phyloP scores from a whole-genome alignment of 805 yeast species.

The Metschnikowia anglica region DNA sequence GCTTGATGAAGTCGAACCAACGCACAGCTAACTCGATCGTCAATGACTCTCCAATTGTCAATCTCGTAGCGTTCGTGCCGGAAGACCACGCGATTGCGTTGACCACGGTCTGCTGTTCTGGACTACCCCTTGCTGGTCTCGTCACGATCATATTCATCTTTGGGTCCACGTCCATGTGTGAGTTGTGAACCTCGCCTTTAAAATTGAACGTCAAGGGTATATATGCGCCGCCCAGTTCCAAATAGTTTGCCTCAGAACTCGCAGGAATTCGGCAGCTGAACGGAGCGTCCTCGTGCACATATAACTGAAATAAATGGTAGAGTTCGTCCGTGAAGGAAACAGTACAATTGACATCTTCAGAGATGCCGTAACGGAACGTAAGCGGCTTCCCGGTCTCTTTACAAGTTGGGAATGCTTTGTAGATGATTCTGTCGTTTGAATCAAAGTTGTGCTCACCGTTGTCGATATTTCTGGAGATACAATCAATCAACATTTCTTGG shows the following conservation, averaged over 20 bases:
- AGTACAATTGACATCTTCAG: conserved; percentile 59
- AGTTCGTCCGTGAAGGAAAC: conserved; percentile 60
- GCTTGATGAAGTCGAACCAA: conserved; percentile 47
- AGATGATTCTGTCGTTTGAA: conserved; percentile 56
- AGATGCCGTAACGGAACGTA: conserved; percentile 50
- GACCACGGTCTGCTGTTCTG: conserved; percentile 43
- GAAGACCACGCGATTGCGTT: conserved; percentile 60
- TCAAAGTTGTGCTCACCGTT: conserved; percentile 76
- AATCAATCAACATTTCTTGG: conserved; percentile 50
- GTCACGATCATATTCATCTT: conserved; percentile 52
- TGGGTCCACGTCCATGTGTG: conserved; percentile 67
- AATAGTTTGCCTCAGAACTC: conserved; percentile 41
- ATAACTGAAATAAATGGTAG: conserved; percentile 68
- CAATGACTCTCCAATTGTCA: conserved; percentile 64
- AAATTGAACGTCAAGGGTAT: conserved; percentile 63
- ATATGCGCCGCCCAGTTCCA: conserved; percentile 44
- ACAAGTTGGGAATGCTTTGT: conserved; percentile 59
- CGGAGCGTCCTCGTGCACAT: conserved; percentile 76
- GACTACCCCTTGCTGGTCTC: conserved; percentile 31
- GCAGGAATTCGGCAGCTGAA: conserved; percentile 65
- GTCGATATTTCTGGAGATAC: conserved; percentile 68
- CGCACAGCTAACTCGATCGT: conserved; percentile 56
- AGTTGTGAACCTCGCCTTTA: conserved; percentile 64
- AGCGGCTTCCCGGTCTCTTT: conserved; percentile 63
- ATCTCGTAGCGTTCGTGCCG: conserved; percentile 58